These are phyloP conservation scores for Rosa lucieae DNA, from an alignment of 306 rosid species.

Conservation along the genomic window DNA sequence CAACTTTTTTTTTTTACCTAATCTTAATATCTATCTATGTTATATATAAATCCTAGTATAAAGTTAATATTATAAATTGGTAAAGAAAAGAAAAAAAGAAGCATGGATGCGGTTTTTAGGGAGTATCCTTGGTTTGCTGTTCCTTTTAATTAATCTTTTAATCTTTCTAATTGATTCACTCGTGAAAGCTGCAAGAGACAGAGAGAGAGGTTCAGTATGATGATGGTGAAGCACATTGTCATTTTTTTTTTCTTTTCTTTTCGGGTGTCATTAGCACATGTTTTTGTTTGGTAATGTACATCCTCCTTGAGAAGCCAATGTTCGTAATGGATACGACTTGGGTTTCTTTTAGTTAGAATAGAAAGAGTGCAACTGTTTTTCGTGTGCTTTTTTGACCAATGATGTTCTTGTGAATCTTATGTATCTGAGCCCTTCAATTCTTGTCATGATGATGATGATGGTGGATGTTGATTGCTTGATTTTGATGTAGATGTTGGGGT, in stretches of 20 bases:
- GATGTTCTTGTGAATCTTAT: not conserved
- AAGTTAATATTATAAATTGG: not conserved
- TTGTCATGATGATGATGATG: slow-evolving; percentile 1
- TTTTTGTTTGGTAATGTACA: slow-evolving; percentile 31
- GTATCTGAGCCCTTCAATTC: slow-evolving; percentile 4
- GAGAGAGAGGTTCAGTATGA: slow-evolving; percentile 14
- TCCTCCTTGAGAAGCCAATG: slow-evolving; percentile 11
- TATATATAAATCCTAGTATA: slow-evolving; percentile 6
- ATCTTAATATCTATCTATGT: not conserved
- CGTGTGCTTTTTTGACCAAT: slow-evolving; percentile 16
- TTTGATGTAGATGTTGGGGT: not conserved
- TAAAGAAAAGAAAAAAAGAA: slow-evolving; percentile 15
- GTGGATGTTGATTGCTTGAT: not conserved
- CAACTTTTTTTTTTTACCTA: slow-evolving; percentile 20
- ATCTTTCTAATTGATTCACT: slow-evolving; percentile 28
- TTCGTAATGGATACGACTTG: slow-evolving; percentile 30
- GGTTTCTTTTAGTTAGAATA: not conserved
- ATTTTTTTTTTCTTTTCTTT: not conserved
- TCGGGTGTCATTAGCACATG: slow-evolving; percentile 7
- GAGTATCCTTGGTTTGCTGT: slow-evolving; percentile 53
- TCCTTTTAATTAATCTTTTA: not conserved
- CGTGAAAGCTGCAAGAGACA: slow-evolving; percentile 30
- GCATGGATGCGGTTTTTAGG: slow-evolving; percentile 70
- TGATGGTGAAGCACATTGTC: slow-evolving; percentile 21
- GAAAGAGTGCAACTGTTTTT: slow-evolving; percentile 19